phyloP scores from a whole-genome alignment of 1,284 basidiomycete species.

The Ustilago shanxiensis region DNA sequence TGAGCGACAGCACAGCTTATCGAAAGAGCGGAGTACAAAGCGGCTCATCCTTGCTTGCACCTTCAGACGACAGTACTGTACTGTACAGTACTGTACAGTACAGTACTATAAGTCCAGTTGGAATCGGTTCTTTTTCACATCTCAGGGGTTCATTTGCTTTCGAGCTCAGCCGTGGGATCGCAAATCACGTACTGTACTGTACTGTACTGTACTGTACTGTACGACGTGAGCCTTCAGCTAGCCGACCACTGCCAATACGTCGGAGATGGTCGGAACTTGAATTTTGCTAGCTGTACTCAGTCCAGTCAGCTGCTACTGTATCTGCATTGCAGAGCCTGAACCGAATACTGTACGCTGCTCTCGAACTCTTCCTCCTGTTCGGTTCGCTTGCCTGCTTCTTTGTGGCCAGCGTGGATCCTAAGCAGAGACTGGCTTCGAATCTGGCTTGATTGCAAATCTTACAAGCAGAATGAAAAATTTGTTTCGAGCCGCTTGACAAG shows the following conservation, averaged over 20 bases:
- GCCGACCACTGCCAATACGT: not conserved
- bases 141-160: not conserved
- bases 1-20: slow-evolving; percentile 4
- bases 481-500: not conserved
- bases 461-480: no score
- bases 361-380: not conserved
- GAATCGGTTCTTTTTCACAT: not conserved
- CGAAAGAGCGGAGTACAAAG: not conserved
- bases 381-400: not conserved
- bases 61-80: no score
- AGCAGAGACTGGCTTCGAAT: not conserved
- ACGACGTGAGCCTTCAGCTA: not conserved
- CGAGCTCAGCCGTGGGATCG: not conserved
- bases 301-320: no score
- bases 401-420: not conserved
- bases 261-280: slow-evolving; percentile 16
- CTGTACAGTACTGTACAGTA: no score
- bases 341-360: not conserved
- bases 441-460: not conserved
- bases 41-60: not conserved
- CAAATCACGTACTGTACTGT: no score
- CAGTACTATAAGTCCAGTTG: no score
- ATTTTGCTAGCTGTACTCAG: no score
- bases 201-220: no score
- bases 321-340: no score